These are phyloP conservation scores for Hypoxylon crocopeplum DNA, from an alignment of 495 filamentous ascomycete genomes.

Conservation along the genomic window DNA sequence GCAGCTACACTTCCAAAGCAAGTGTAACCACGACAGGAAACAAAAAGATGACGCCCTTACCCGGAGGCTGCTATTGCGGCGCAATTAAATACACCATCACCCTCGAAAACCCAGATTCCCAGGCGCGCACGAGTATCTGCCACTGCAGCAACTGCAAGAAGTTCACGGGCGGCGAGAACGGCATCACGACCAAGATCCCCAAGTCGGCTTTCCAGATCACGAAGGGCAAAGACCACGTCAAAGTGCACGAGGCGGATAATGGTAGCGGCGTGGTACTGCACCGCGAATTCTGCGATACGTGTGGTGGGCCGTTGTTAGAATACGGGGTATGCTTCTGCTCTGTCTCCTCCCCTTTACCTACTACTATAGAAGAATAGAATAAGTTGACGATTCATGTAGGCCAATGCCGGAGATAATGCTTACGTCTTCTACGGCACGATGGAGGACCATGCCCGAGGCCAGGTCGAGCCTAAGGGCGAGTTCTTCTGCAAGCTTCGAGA, in stretches of 20 bases:
- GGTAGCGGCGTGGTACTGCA: constrained; percentile 60
- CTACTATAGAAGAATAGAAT: not conserved
- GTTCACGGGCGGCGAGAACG: constrained; percentile 69
- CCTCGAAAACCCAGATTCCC: constrained; percentile 50
- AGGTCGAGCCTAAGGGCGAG: constrained; percentile 70
- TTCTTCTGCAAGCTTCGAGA: constrained; percentile 63
- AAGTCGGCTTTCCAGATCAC: constrained; percentile 52
- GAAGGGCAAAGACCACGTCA: constrained; percentile 44
- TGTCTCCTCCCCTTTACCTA: not conserved
- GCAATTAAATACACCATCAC: constrained; percentile 46
- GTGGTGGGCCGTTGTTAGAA: constrained; percentile 68
- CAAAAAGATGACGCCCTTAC: constrained; percentile 34
- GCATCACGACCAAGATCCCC: constrained; percentile 68
- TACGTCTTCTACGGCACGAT: constrained; percentile 70
- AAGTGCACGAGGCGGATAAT: constrained; percentile 63
- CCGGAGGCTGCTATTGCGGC: constrained; percentile 51
- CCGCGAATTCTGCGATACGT: constrained; percentile 69
- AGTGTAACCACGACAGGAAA: no score
- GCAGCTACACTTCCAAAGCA: not conserved
- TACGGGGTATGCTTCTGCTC: constrained; percentile 58
- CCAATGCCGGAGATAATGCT: constrained; percentile 62
- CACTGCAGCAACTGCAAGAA: constrained; percentile 70
- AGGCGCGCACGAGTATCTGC: constrained; percentile 69
- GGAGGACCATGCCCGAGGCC: constrained; percentile 58
- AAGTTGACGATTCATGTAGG: constrained; percentile 42